Evolutionary conservation across 768 basidiomycete species (phyloP).

Genomic region (Pleurotus giganteus): DNA sequence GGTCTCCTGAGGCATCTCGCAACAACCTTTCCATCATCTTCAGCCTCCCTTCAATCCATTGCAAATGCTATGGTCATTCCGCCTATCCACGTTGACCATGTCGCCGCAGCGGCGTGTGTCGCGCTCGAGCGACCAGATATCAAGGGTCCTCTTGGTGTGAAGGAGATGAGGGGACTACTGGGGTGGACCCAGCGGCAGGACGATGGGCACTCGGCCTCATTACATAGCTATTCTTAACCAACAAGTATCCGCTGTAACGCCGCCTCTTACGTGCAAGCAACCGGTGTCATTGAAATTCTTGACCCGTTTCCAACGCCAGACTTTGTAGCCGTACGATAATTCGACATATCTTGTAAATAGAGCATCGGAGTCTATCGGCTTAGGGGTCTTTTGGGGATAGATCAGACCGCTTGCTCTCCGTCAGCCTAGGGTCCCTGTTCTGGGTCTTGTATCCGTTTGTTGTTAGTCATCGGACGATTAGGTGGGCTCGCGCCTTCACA

Average conservation of each 20-base stretch:
- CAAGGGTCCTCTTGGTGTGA: constrained; percentile 65
- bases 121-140: constrained; percentile 53
- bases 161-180: constrained; percentile 71
- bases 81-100: constrained; percentile 95
- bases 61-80: constrained; percentile 82
- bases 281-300: no score
- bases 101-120: constrained; percentile 79
- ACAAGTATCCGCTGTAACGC: not conserved
- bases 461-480: constrained; percentile 1
- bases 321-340: no score
- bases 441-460: constrained; percentile 1
- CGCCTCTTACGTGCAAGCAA: not conserved
- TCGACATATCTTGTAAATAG: no score
- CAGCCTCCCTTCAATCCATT: constrained; percentile 49
- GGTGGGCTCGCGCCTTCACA: not conserved
- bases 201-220: not conserved
- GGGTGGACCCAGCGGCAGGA: constrained; percentile 48
- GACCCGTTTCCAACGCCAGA: no score
- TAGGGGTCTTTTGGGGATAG: no score
- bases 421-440: not conserved
- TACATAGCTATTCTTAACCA: not conserved
- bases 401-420: no score
- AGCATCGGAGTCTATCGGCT: no score
- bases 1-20: constrained; percentile 55
- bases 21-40: constrained; percentile 30